Conservation (phyloP, 2,329 filamentous ascomycete genomes). For the Colletotrichum sojae region DNA sequence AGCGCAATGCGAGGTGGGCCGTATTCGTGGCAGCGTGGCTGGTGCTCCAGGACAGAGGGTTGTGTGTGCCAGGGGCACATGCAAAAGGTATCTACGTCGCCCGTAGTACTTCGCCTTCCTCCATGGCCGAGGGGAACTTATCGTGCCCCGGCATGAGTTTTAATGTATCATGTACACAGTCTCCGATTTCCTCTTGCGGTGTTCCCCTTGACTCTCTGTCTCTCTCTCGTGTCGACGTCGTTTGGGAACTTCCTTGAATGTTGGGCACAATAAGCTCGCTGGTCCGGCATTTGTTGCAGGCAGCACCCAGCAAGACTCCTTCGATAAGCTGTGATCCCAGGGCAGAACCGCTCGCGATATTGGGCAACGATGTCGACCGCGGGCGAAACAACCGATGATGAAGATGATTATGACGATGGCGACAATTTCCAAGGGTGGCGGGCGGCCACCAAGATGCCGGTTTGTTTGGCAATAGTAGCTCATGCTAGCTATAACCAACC, state of each 20-base stretch:
- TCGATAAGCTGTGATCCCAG: constrained; percentile 6
- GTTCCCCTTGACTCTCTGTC: neutral
- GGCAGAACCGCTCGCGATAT: constrained; percentile 3
- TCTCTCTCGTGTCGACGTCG: neutral
- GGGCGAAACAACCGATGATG: constrained; percentile 20
- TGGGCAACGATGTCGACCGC: constrained; percentile 19
- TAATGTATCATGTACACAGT: constrained; percentile 6
- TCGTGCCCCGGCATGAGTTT: neutral
- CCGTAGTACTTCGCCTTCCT: constrained; percentile 4
- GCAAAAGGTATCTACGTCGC: constrained; percentile 8
- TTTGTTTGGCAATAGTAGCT: constrained; percentile 3
- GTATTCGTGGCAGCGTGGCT: constrained; percentile 38
- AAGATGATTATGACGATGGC: constrained; percentile 2
- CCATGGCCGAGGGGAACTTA: neutral
- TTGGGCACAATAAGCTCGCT: constrained; percentile 22
- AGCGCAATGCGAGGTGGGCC: constrained; percentile 2
- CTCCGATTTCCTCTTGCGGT: neutral
- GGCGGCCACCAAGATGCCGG: constrained; percentile 7
- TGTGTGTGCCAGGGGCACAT: constrained; percentile 3
- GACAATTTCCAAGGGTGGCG: neutral
- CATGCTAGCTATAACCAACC: neutral
- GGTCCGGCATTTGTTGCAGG: constrained; percentile 15
- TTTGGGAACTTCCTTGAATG: constrained; percentile 22
- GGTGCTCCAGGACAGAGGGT: constrained; percentile 1
- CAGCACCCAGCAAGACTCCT: constrained; percentile 5